Conservation (phyloP, 129 eudicot genomes). For the Pittosporum tobira region DNA sequence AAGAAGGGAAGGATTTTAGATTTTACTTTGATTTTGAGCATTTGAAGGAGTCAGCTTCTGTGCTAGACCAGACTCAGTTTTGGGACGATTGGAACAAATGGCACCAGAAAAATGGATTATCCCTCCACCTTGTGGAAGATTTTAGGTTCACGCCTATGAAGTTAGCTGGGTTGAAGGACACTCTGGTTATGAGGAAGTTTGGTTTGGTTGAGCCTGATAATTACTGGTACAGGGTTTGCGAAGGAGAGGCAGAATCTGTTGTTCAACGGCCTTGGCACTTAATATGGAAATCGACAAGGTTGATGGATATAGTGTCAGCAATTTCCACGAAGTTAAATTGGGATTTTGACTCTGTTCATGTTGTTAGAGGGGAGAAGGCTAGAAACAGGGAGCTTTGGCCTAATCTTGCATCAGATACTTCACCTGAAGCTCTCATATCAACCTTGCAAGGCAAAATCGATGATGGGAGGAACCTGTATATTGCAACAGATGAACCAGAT, state of each 20-base stretch:
- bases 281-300: constrained; percentile 76
- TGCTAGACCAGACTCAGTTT: constrained; percentile 64
- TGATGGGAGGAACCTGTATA: constrained; percentile 61
- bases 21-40: constrained; percentile 87
- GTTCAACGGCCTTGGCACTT: constrained; percentile 78
- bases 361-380: constrained; percentile 83
- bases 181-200: constrained; percentile 75
- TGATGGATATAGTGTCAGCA: constrained; percentile 72
- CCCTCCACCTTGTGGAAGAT: constrained; percentile 69
- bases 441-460: constrained; percentile 55
- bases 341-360: constrained; percentile 91
- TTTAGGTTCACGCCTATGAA: constrained; percentile 53
- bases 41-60: constrained; percentile 60
- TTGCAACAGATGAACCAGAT: constrained; percentile 73
- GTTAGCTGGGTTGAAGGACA: constrained; percentile 48
- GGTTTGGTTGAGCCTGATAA: constrained; percentile 84
- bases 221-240: constrained; percentile 92
- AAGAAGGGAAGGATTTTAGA: constrained; percentile 90
- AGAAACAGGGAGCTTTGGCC: constrained; percentile 69
- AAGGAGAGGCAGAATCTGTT: constrained; percentile 75
- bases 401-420: constrained; percentile 62
- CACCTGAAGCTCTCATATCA: constrained; percentile 64
- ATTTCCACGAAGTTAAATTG: constrained; percentile 68
- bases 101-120: constrained; percentile 50
- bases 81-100: constrained; percentile 75